Evolutionary conservation across 768 basidiomycete genomes (phyloP).

Genomic region (Leccinum variicolor): DNA sequence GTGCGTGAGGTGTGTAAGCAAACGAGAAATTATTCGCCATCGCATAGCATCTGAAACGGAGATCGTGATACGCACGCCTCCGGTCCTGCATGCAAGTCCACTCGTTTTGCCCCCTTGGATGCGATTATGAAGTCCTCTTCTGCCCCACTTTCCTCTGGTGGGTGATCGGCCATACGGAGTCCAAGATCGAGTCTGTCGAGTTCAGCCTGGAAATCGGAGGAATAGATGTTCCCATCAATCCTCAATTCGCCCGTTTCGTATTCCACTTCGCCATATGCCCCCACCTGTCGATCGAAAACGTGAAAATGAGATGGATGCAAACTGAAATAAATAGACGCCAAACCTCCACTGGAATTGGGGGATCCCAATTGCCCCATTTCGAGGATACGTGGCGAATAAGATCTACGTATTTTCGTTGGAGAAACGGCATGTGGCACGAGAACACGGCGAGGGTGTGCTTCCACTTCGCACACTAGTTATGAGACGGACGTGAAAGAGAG

Average conservation of each 20-base stretch:
- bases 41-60: not conserved
- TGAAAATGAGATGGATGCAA: not conserved
- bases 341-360: conserved; percentile 32
- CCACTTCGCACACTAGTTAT: not conserved
- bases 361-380: conserved; percentile 40
- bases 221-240: conserved; percentile 34
- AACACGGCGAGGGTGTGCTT: not conserved
- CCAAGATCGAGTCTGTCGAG: conserved; percentile 3
- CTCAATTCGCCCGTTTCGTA: conserved; percentile 27
- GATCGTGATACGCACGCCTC: conserved; percentile 18
- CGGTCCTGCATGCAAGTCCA: conserved; percentile 11
- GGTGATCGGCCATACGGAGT: conserved; percentile 14
- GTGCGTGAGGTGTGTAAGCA: not conserved
- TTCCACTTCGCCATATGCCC: conserved; percentile 33
- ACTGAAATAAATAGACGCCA: not conserved
- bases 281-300: conserved; percentile 24
- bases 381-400: conserved; percentile 30
- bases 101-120: conserved; percentile 19
- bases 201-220: conserved; percentile 11
- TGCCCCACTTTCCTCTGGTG: conserved; percentile 3
- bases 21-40: not conserved
- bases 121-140: conserved; percentile 26
- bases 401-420: conserved; percentile 34
- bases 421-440: conserved; percentile 3
- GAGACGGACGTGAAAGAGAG: not conserved